phyloP scores from a whole-genome alignment of 495 filamentous ascomycete species.

The Penicillium robsamsonii region DNA sequence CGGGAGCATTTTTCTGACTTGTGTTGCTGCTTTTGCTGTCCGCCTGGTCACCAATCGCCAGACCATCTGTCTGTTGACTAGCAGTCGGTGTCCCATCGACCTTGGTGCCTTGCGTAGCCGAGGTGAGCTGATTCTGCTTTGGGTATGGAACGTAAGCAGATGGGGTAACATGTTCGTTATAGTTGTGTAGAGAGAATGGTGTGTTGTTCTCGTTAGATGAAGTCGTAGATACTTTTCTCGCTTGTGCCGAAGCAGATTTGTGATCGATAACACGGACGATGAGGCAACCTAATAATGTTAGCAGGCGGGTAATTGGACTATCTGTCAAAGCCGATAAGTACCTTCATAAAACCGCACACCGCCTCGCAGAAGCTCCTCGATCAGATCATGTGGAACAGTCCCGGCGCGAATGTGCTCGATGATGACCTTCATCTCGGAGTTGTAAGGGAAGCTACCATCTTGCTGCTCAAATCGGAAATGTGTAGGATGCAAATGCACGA shows the following conservation, averaged over 20 bases:
- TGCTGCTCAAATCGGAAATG: constrained; percentile 94
- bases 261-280: constrained; percentile 92
- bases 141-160: constrained; percentile 83
- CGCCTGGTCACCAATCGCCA: constrained; percentile 29
- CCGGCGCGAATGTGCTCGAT: constrained; percentile 69
- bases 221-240: constrained; percentile 51
- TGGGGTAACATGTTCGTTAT: constrained; percentile 81
- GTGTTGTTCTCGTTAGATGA: constrained; percentile 59
- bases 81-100: constrained; percentile 14
- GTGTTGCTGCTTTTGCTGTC: constrained; percentile 51
- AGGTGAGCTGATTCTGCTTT: constrained; percentile 51
- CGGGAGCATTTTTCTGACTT: constrained; percentile 46
- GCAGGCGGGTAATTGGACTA: not conserved
- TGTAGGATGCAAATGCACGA: constrained; percentile 78
- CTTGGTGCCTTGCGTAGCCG: constrained; percentile 39
- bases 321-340: constrained; percentile 26
- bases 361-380: constrained; percentile 62
- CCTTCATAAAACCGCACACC: constrained; percentile 89
- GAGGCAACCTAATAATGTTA: constrained; percentile 61
- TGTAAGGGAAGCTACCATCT: constrained; percentile 86
- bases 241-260: constrained; percentile 59
- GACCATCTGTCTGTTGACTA: constrained; percentile 23
- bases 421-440: constrained; percentile 83
- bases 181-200: constrained; percentile 87
- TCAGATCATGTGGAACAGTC: constrained; percentile 71